phyloP scores from a whole-genome alignment of 108 stramenopile genomes.

The Skeletonema tropicum region DNA sequence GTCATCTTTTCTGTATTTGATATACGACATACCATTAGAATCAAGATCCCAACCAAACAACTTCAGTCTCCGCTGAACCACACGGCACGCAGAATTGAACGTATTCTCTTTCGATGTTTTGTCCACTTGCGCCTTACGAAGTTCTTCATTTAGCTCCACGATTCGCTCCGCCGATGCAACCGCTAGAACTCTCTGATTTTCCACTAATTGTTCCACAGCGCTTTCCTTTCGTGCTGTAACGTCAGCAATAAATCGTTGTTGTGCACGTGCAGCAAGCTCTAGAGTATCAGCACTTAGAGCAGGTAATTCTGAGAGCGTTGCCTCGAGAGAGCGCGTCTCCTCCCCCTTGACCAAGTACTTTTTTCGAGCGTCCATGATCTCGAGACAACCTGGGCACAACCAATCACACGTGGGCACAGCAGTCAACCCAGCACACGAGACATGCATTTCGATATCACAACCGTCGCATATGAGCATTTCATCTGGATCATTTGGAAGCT shows the following conservation, averaged over 20 bases:
- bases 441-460: conserved; percentile 31
- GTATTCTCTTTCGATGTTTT: not conserved
- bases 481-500: conserved; percentile 10
- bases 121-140: not conserved
- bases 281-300: not conserved
- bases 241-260: conserved; percentile 8
- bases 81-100: not conserved
- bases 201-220: not conserved
- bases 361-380: conserved; percentile 24
- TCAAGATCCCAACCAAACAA: not conserved
- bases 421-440: conserved; percentile 29
- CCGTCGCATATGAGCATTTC: conserved; percentile 30
- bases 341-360: not conserved
- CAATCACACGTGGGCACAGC: conserved; percentile 30
- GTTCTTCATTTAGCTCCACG: not conserved
- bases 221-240: conserved; percentile 9
- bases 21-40: not conserved
- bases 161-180: not conserved
- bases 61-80: not conserved
- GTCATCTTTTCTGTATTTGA: not conserved
- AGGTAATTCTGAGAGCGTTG: conserved; percentile 1
- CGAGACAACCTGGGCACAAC: conserved; percentile 26
- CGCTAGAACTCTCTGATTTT: conserved; percentile 4
- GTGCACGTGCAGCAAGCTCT: conserved; percentile 2
- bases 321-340: conserved; percentile 9